Evolutionary conservation across 805 yeast genomes (phyloP), one percentile per base, ranked within the genome.

Genomic region (Barnettozyma populi): DNA sequence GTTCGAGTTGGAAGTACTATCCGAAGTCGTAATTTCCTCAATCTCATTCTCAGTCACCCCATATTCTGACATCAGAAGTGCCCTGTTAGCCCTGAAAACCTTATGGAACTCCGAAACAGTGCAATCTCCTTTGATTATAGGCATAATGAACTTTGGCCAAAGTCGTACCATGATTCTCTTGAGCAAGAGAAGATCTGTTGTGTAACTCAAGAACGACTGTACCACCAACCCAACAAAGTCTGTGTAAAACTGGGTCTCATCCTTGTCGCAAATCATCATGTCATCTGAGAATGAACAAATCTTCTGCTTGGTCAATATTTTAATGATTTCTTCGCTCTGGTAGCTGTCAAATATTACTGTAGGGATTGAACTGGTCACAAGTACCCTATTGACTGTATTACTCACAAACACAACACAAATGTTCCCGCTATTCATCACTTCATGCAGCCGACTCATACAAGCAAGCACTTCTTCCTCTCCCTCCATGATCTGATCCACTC

Each of bases 41-140:
- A 29, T 21, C 27, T 45, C 37, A n/a, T 45, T 48, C 4, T 48
- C 49, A 24, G 34, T 40, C n/a, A 55, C 36, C 2, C 68, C 63
- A 48, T 60, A 70, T 27, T 66, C 68, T 2, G 73, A 65, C 4
- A 59, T 49, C 6, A 69, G 64, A 9, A 69, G 47, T 10, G 56
- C 52, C 23, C 58, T 50, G 36, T 65, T 63, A 21, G 54, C 55
- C 47, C 66, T 64, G 50, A 68, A 70, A 8, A 61, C 37, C 18
- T 48, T 40, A 13, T 53, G 47, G 46, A 61, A 60, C 29, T 61
- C 61, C 18, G 43, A 44, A 2, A 52, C 49, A 9, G 41, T 39
- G 1, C 41, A 5, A 8, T 48, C 54, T 2, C 57, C 57, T 6
- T 40, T 38, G 7, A 48, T 39, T 1, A 60, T 39, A 7, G 60